Conservation (phyloP, 768 basidiomycete species). For the Astraeus odoratus region DNA sequence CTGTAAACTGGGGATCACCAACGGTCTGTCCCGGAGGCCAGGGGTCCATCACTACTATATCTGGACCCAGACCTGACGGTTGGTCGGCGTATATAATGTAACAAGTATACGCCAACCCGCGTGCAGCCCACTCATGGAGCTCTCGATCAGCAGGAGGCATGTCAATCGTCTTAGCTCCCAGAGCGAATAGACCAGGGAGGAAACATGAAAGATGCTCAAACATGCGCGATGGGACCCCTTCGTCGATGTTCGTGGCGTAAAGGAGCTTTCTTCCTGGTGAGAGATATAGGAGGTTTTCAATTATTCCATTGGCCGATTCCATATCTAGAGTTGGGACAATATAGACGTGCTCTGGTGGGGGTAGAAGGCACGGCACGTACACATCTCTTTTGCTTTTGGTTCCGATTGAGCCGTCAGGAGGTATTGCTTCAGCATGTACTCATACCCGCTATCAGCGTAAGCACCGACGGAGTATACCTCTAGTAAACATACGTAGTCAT, state of each 20-base stretch:
- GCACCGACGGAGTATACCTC: constrained; percentile 49
- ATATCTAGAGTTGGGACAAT: constrained; percentile 32
- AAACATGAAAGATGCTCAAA: constrained; percentile 69
- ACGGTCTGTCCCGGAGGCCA: constrained; percentile 6
- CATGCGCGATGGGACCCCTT: constrained; percentile 29
- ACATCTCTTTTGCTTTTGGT: constrained; percentile 40
- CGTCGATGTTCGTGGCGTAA: constrained; percentile 52
- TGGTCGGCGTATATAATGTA: constrained; percentile 37
- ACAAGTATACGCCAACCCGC: constrained; percentile 56
- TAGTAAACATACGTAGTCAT: constrained; percentile 11
- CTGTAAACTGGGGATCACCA: constrained; percentile 14
- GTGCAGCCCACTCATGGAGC: constrained; percentile 53
- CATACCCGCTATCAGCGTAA: constrained; percentile 56
- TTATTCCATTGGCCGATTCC: constrained; percentile 44
- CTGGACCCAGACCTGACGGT: constrained; percentile 26
- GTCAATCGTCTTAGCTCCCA: constrained; percentile 48
- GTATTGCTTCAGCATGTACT: constrained; percentile 63
- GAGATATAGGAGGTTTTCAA: constrained; percentile 51
- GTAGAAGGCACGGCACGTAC: constrained; percentile 28
- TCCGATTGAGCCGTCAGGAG: constrained; percentile 44
- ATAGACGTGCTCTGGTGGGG: no score
- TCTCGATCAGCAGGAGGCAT: constrained; percentile 27
- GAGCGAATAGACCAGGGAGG: constrained; percentile 57
- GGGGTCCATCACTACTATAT: constrained; percentile 14
- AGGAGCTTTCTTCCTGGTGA: constrained; percentile 52